A percentile compares a stretch with the other conserved stretches of the same genome.
phyloP scores from a whole-genome alignment of 345 rosid genomes.

The Schrenkiella parvula region DNA sequence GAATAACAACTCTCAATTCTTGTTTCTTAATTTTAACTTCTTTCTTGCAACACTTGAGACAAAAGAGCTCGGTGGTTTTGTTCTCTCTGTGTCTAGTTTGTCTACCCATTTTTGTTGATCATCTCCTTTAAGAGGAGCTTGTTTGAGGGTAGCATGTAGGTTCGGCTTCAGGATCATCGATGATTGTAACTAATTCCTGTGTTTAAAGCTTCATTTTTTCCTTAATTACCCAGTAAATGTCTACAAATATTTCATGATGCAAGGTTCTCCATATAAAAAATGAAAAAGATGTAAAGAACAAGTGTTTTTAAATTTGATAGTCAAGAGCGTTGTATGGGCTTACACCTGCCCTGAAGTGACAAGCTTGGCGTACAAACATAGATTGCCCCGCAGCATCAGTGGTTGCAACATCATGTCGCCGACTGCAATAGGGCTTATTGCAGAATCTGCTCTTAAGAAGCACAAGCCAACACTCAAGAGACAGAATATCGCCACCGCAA shows the following conservation, averaged over 20 bases:
- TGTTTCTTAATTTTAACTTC: slow-evolving; percentile 29
- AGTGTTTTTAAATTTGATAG: slow-evolving; percentile 3
- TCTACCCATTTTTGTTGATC: slow-evolving; percentile 36
- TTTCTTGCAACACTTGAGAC: slow-evolving; percentile 23
- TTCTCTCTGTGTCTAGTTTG: slow-evolving; percentile 11
- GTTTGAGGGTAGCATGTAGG: slow-evolving; percentile 22
- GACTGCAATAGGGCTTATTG: slow-evolving; percentile 58
- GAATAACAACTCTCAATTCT: slow-evolving; percentile 21
- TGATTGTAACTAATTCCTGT: slow-evolving; percentile 25
- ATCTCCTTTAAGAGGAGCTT: slow-evolving; percentile 1
- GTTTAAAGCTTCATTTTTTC: slow-evolving; percentile 23
- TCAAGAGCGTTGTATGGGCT: slow-evolving; percentile 7
- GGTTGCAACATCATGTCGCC: slow-evolving; percentile 7
- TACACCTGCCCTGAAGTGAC: slow-evolving; percentile 30
- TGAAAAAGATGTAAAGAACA: slow-evolving; percentile 1
- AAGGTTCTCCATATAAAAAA: neutral
- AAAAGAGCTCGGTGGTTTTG: slow-evolving; percentile 24
- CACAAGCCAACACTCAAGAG: slow-evolving; percentile 62
- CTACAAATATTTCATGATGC: neutral
- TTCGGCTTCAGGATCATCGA: neutral
- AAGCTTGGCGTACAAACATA: slow-evolving; percentile 50
- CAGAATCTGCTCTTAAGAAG: slow-evolving; percentile 69
- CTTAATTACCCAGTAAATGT: neutral
- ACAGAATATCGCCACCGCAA: slow-evolving; percentile 45
- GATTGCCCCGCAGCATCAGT: slow-evolving; percentile 1